These are phyloP conservation scores for Ambispora gerdemannii DNA, from an alignment of 192 early-diverging fungal species.

Conservation along the genomic window DNA sequence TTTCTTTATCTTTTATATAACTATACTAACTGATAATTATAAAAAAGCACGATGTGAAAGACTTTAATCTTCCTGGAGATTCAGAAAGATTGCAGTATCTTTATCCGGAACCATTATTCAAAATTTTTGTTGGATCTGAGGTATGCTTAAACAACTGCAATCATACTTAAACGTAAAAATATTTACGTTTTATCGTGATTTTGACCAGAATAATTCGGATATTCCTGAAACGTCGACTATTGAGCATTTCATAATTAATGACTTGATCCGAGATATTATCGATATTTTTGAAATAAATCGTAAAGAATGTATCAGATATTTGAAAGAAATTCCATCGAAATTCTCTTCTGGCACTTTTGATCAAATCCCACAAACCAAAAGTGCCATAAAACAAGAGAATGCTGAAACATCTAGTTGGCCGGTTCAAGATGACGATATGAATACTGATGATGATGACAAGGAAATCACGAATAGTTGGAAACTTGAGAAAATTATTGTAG, in stretches of 20 bases:
- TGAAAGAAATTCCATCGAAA: conserved; percentile 63
- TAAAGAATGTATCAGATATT: conserved; percentile 78
- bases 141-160: conserved; percentile 26
- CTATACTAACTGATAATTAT: conserved; percentile 10
- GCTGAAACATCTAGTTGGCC: background rate
- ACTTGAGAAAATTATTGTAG: conserved; percentile 27
- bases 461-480: background rate
- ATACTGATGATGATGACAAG: background rate
- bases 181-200: background rate
- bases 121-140: conserved; percentile 39
- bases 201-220: background rate
- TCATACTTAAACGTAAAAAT: background rate
- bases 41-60: conserved; percentile 54
- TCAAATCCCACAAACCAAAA: conserved; percentile 2
- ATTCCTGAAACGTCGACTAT: conserved; percentile 17
- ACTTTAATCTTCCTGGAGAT: conserved; percentile 40
- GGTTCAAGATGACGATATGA: background rate
- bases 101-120: conserved; percentile 36
- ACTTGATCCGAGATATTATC: conserved; percentile 77
- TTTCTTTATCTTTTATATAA: background rate
- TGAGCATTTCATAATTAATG: conserved; percentile 72
- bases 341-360: conserved; percentile 48
- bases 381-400: too few relatives aligned
- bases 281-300: conserved; percentile 88
- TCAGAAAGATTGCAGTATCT: conserved; percentile 34